phyloP scores from a whole-genome alignment of 176 grass and related monocot species.

The Carex littledalei region DNA sequence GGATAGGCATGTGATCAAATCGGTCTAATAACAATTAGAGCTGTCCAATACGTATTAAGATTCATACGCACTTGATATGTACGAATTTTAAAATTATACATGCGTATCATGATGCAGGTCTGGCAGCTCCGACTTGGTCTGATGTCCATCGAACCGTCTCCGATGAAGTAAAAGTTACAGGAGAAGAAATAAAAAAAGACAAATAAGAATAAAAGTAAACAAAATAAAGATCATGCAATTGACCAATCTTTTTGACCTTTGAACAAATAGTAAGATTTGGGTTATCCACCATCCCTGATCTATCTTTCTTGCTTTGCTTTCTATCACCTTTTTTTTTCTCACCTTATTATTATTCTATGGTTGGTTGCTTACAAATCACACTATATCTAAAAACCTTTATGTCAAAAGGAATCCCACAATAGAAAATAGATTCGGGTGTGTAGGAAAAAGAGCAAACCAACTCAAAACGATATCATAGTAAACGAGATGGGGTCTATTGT shows the following conservation, averaged over 20 bases:
- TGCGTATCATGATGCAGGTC: too few species aligned
- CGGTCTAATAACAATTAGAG: too few species aligned
- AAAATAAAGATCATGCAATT: conserved; percentile 26
- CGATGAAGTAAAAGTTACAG: background rate
- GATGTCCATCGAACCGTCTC: too few species aligned
- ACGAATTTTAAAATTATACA: too few species aligned
- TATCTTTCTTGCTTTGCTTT: background rate
- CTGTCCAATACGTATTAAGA: too few species aligned
- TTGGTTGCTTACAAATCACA: conserved; percentile 58
- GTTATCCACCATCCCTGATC: background rate
- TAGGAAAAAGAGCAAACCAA: conserved; percentile 31
- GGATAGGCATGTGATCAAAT: too few species aligned
- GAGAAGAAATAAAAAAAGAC: conserved; percentile 3
- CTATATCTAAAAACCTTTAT: conserved; percentile 41
- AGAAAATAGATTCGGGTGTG: conserved; percentile 29
- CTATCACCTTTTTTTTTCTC: conserved; percentile 8
- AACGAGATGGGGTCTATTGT: background rate
- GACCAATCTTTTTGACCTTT: conserved; percentile 39
- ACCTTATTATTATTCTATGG: background rate
- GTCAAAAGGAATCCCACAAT: conserved; percentile 27
- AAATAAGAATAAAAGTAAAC: conserved; percentile 11
- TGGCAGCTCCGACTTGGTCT: too few species aligned
- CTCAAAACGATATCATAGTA: conserved; percentile 19
- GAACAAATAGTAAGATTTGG: conserved; percentile 20
- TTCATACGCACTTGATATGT: too few species aligned